Percentiles rank a stretch among this genome's conserved stretches.
These are phyloP conservation scores for Penicillium pancosmium DNA, from an alignment of 495 filamentous ascomycete genomes.

Conservation along the genomic window DNA sequence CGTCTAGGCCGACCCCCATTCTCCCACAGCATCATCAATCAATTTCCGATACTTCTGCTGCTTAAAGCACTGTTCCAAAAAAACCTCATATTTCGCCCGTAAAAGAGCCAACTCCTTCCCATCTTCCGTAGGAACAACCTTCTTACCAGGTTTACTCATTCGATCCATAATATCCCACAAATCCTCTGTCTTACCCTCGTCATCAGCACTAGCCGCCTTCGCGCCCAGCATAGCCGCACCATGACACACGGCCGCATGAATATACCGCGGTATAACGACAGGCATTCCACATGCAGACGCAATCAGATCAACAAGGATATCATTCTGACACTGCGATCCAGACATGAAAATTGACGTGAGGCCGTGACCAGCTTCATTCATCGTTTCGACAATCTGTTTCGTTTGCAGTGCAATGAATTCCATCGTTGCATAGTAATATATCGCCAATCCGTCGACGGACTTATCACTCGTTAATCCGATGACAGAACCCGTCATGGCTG, in stretches of 20 bases:
- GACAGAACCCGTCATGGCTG: slow-evolving; percentile 85
- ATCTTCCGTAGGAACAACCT: slow-evolving; percentile 71
- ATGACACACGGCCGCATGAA: slow-evolving; percentile 94
- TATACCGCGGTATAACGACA: slow-evolving; percentile 87
- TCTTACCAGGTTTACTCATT: slow-evolving; percentile 91
- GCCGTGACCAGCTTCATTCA: slow-evolving; percentile 82
- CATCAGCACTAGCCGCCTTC: slow-evolving; percentile 81
- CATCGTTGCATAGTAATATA: slow-evolving; percentile 91
- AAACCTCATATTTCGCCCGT: slow-evolving; percentile 76
- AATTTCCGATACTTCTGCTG: slow-evolving; percentile 63
- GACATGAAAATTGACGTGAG: slow-evolving; percentile 98
- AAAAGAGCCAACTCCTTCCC: slow-evolving; percentile 75
- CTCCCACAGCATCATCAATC: slow-evolving; percentile 58
- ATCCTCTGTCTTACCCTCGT: slow-evolving; percentile 76
- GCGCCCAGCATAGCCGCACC: slow-evolving; percentile 96
- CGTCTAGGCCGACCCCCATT: too few relatives aligned
- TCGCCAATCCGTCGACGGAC: slow-evolving; percentile 78
- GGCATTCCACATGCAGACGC: slow-evolving; percentile 90
- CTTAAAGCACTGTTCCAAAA: slow-evolving; percentile 65
- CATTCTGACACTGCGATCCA: slow-evolving; percentile 94
- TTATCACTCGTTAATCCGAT: slow-evolving; percentile 85
- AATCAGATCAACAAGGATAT: slow-evolving; percentile 85
- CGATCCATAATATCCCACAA: slow-evolving; percentile 97
- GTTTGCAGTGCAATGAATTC: slow-evolving; percentile 98
- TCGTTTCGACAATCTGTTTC: slow-evolving; percentile 88